A percentile compares a stretch with the other conserved stretches of the same genome.
These are phyloP conservation scores for Trifolium pratense DNA, from an alignment of 306 rosid species.

Conservation along the genomic window DNA sequence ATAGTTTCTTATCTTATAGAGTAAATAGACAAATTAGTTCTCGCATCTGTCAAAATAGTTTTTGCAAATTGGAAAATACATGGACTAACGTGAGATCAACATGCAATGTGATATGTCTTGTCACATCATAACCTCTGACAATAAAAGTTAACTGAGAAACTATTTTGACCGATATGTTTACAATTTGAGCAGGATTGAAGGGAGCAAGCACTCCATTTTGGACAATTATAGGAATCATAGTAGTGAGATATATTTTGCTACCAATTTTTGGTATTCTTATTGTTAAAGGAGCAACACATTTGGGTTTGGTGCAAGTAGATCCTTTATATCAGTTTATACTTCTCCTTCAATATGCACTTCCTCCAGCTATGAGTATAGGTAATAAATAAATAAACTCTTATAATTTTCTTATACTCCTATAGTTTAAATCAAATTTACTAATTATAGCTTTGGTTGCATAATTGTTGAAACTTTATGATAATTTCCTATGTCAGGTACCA, in stretches of 20 bases:
- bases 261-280: constrained; percentile 65
- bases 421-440: no score
- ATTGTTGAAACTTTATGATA: neutral
- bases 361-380: constrained; percentile 87
- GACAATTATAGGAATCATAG: constrained; percentile 56
- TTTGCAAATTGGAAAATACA: no score
- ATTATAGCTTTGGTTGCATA: no score
- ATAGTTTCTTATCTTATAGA: no score
- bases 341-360: constrained; percentile 79
- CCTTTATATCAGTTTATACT: constrained; percentile 81
- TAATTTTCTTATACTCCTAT: neutral
- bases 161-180: no score
- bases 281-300: constrained; percentile 55
- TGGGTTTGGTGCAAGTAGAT: constrained; percentile 68
- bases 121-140: neutral
- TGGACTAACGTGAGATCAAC: no score
- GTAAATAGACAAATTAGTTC: neutral
- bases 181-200: constrained; percentile 58
- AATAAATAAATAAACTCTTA: neutral
- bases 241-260: constrained; percentile 60
- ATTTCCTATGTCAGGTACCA: constrained; percentile 55
- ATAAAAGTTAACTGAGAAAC: no score
- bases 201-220: constrained; percentile 55
- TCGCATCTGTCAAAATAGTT: neutral
- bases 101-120: neutral